A percentile compares a stretch with the other conserved stretches of the same genome.
Evolutionary conservation across 2,329 filamentous ascomycete species (phyloP).

Genomic region (Neoascochyta sp.): DNA sequence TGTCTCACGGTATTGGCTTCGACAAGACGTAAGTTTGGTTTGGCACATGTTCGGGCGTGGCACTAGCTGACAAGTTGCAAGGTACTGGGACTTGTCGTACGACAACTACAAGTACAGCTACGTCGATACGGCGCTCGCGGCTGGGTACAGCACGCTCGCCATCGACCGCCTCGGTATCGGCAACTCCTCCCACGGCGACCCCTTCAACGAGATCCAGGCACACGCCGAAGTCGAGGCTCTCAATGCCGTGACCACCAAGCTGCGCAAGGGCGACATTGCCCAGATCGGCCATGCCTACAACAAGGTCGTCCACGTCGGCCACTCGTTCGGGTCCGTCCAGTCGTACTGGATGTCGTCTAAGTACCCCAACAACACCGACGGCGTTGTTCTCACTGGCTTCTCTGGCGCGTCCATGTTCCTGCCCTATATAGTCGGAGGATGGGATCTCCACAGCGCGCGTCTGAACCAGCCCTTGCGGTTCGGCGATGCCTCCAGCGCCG

Average conservation of each 20-base stretch:
- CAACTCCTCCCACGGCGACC: constrained; percentile 56
- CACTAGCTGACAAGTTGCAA: constrained; percentile 14
- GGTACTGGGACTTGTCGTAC: constrained; percentile 60
- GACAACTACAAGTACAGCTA: constrained; percentile 62
- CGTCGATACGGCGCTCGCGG: constrained; percentile 51
- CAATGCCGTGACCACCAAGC: constrained; percentile 49
- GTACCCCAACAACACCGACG: constrained; percentile 55
- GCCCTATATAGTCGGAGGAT: constrained; percentile 43
- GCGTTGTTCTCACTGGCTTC: constrained; percentile 60
- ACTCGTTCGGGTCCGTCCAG: constrained; percentile 61
- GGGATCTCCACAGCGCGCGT: constrained; percentile 48
- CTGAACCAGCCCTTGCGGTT: constrained; percentile 43
- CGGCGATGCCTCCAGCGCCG: constrained; percentile 23
- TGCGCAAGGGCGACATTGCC: constrained; percentile 47
- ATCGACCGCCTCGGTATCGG: constrained; percentile 63
- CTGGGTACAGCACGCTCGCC: constrained; percentile 57
- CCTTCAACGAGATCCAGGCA: constrained; percentile 58
- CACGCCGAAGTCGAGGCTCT: constrained; percentile 58
- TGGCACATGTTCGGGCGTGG: neutral
- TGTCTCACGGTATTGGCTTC: constrained; percentile 55
- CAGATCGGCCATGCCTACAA: constrained; percentile 39
- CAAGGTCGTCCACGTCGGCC: constrained; percentile 58
- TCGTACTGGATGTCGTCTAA: constrained; percentile 54
- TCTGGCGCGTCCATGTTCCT: constrained; percentile 48
- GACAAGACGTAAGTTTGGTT: constrained; percentile 43